These are phyloP conservation scores for Penicillium samsonianum DNA, from an alignment of 495 filamentous ascomycete species.

Conservation along the genomic window DNA sequence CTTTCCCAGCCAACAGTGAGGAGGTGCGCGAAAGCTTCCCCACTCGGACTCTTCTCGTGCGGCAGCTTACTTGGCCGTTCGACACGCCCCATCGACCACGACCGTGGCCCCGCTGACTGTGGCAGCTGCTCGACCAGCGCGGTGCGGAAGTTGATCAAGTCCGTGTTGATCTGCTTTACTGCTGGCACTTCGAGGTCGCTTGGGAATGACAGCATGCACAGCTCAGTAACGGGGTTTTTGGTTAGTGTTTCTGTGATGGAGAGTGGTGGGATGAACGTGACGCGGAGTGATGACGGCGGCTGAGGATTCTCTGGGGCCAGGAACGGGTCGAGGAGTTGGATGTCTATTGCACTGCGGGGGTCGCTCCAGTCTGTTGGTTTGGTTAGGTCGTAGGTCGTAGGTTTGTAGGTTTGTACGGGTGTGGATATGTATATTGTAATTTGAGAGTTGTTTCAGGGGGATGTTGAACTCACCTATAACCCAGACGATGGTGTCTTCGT, in stretches of 20 bases:
- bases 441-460: neutral
- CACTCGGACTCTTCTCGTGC: constrained; percentile 38
- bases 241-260: constrained; percentile 33
- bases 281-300: constrained; percentile 28
- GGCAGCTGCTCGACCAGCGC: constrained; percentile 34
- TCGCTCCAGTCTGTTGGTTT: constrained; percentile 41
- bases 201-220: constrained; percentile 36
- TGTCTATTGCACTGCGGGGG: constrained; percentile 29
- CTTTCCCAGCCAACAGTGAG: constrained; percentile 56
- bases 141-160: constrained; percentile 37
- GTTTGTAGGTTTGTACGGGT: neutral
- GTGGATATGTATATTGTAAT: neutral
- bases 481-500: constrained; percentile 42
- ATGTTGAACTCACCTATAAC: constrained; percentile 34
- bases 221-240: constrained; percentile 45
- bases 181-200: constrained; percentile 28
- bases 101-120: constrained; percentile 37
- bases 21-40: constrained; percentile 41
- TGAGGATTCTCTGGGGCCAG: constrained; percentile 25
- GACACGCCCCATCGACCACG: constrained; percentile 46
- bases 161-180: constrained; percentile 23
- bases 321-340: constrained; percentile 27
- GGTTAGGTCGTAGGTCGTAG: constrained; percentile 1
- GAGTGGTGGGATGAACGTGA: constrained; percentile 38
- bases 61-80: constrained; percentile 42